A percentile compares a stretch with the other conserved stretches of the same genome.
phyloP scores from a whole-genome alignment of 2,329 filamentous ascomycete genomes.

The Aspergillus ibericus region DNA sequence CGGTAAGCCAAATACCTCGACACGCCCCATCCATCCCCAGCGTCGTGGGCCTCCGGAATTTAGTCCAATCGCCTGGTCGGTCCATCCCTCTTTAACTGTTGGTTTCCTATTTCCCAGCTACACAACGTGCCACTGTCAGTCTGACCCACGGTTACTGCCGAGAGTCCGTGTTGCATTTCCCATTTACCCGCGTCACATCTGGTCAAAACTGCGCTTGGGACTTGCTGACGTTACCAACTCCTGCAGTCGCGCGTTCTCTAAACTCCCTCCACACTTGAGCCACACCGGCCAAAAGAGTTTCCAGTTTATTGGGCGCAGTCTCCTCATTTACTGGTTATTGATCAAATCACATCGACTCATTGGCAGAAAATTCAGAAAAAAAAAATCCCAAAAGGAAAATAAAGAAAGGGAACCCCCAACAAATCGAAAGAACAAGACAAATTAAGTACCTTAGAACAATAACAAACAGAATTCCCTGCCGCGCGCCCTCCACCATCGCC shows the following conservation, averaged over 20 bases:
- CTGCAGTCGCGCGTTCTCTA: slow-evolving; percentile 16
- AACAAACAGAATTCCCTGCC: slow-evolving; percentile 15
- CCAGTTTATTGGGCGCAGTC: slow-evolving; percentile 7
- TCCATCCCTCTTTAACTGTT: slow-evolving; percentile 6
- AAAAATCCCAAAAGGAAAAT: slow-evolving; percentile 5
- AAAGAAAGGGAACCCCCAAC: not conserved
- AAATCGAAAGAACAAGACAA: not conserved
- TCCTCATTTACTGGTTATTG: slow-evolving; percentile 9
- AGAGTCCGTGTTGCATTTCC: slow-evolving; percentile 29
- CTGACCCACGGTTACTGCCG: slow-evolving; percentile 31
- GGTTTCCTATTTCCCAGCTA: slow-evolving; percentile 20
- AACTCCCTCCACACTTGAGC: slow-evolving; percentile 13
- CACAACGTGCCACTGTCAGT: slow-evolving; percentile 31
- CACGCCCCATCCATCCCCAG: slow-evolving; percentile 18
- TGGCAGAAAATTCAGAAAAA: not conserved
- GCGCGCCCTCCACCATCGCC: slow-evolving; percentile 15
- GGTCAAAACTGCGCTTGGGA: slow-evolving; percentile 18
- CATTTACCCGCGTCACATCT: slow-evolving; percentile 24
- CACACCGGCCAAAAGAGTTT: slow-evolving; percentile 13
- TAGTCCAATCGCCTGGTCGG: slow-evolving; percentile 17
- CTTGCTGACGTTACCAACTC: slow-evolving; percentile 29
- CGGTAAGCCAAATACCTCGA: slow-evolving; percentile 14
- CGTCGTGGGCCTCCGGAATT: slow-evolving; percentile 17
- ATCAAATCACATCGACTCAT: slow-evolving; percentile 15
- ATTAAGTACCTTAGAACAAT: slow-evolving; percentile 6